A percentile compares a stretch with the other conserved stretches of the same genome.
Conservation (phyloP, 2,329 filamentous ascomycete species). For the Dactylellina haptotyla region DNA sequence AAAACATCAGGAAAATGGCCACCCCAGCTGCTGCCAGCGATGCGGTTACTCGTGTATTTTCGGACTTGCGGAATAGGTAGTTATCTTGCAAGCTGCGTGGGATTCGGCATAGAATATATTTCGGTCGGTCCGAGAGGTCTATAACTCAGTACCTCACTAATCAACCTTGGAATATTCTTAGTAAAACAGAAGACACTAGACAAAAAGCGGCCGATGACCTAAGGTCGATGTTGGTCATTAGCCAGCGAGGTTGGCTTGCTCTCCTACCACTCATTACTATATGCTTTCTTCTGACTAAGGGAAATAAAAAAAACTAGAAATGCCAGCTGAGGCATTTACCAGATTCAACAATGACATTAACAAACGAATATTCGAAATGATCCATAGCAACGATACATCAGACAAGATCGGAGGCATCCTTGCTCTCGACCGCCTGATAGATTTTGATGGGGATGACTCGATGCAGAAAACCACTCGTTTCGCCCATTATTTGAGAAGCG, state of each 20-base stretch:
- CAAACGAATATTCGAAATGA: constrained; percentile 74
- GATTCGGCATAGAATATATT: too few relatives aligned
- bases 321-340: constrained; percentile 80
- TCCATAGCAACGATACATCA: constrained; percentile 84
- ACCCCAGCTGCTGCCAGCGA: constrained; percentile 35
- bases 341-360: constrained; percentile 75
- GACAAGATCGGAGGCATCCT: constrained; percentile 92
- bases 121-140: too few relatives aligned
- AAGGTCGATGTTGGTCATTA: constrained; percentile 63
- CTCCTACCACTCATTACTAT: neutral
- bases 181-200: constrained; percentile 63
- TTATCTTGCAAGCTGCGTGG: neutral
- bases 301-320: constrained; percentile 67
- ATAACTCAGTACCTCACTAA: neutral
- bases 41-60: constrained; percentile 44
- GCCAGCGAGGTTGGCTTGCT: constrained; percentile 63
- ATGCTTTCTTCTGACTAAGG: neutral
- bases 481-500: constrained; percentile 85
- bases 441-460: constrained; percentile 94
- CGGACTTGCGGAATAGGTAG: constrained; percentile 50
- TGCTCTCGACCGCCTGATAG: constrained; percentile 89
- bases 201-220: constrained; percentile 63
- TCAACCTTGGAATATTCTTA: neutral
- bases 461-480: constrained; percentile 95
- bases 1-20: constrained; percentile 18